phyloP scores from a whole-genome alignment of 768 basidiomycete genomes.

The Leccinum subtestaceum region DNA sequence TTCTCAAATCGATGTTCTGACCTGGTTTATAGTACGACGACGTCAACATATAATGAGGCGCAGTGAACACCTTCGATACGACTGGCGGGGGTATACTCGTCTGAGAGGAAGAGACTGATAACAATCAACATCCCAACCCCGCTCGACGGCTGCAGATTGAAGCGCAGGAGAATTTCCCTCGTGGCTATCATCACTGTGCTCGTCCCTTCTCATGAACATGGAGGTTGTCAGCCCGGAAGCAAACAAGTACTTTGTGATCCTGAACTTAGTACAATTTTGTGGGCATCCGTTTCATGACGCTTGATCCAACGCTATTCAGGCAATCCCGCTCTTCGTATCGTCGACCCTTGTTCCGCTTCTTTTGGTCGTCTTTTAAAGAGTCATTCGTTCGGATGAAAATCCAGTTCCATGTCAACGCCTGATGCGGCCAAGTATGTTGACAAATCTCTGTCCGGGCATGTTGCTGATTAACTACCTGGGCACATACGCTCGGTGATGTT shows the following conservation, averaged over 20 bases:
- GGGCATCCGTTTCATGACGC: constrained; percentile 65
- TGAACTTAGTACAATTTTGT: constrained; percentile 85
- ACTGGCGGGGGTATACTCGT: constrained; percentile 43
- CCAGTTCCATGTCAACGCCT: neutral
- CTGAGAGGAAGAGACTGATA: constrained; percentile 35
- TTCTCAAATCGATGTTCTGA: neutral
- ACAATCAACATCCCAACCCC: constrained; percentile 54
- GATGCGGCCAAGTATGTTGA: neutral
- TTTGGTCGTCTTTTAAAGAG: too few relatives aligned
- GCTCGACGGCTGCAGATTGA: constrained; percentile 63
- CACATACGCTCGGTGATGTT: too few relatives aligned
- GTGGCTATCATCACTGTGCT: constrained; percentile 55
- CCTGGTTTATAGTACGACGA: constrained; percentile 80
- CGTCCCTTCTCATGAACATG: constrained; percentile 52
- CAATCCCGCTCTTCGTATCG: too few relatives aligned
- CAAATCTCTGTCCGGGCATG: too few relatives aligned
- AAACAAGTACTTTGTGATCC: constrained; percentile 86
- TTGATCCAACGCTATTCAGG: too few relatives aligned
- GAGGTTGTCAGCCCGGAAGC: constrained; percentile 62
- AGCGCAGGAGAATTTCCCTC: constrained; percentile 57
- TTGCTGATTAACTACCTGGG: too few relatives aligned
- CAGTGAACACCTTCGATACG: constrained; percentile 32
- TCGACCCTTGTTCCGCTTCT: too few relatives aligned
- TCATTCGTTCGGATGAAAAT: too few relatives aligned
- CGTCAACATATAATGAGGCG: constrained; percentile 60